A percentile compares a stretch with the other conserved stretches of the same genome.
These are phyloP conservation scores for Nakazawaea wickerhamii DNA, from an alignment of 805 yeast genomes.

Conservation along the genomic window DNA sequence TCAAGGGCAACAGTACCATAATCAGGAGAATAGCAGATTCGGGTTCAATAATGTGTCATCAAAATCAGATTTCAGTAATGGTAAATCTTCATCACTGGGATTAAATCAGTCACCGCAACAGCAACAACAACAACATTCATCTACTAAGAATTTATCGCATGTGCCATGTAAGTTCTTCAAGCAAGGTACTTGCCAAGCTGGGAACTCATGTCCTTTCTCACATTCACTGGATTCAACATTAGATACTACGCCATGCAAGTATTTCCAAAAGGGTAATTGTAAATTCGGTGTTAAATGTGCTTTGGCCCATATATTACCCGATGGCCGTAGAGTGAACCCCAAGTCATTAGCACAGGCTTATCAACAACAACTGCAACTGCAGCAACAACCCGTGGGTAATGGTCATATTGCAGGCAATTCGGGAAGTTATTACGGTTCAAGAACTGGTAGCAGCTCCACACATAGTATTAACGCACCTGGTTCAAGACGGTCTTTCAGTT, in stretches of 20 bases:
- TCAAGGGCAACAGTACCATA: not conserved
- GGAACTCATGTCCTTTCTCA: constrained; percentile 84
- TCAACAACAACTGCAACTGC: constrained; percentile 18
- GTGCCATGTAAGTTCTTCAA: constrained; percentile 93
- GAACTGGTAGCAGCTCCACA: not conserved
- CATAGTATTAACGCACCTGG: not conserved
- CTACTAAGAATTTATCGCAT: constrained; percentile 55
- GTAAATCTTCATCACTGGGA: constrained; percentile 8
- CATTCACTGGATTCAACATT: constrained; percentile 61
- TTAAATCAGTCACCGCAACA: constrained; percentile 1
- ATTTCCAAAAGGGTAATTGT: constrained; percentile 94
- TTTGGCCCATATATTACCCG: constrained; percentile 83
- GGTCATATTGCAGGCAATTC: not conserved
- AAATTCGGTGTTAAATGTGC: constrained; percentile 95
- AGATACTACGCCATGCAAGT: constrained; percentile 73
- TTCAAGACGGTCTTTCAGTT: constrained; percentile 1
- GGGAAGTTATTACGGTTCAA: constrained; percentile 1
- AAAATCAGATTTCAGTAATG: not conserved
- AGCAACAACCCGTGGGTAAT: constrained; percentile 6
- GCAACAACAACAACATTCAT: constrained; percentile 6
- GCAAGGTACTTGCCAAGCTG: constrained; percentile 96
- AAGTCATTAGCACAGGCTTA: constrained; percentile 29
- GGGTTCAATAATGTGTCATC: not conserved
- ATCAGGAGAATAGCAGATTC: not conserved
- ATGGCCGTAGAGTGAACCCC: constrained; percentile 76